Evolutionary conservation across 371 early-diverging fungal genomes (phyloP), one percentile per base, ranked within the genome.

Genomic region (Mortierella sp.): DNA sequence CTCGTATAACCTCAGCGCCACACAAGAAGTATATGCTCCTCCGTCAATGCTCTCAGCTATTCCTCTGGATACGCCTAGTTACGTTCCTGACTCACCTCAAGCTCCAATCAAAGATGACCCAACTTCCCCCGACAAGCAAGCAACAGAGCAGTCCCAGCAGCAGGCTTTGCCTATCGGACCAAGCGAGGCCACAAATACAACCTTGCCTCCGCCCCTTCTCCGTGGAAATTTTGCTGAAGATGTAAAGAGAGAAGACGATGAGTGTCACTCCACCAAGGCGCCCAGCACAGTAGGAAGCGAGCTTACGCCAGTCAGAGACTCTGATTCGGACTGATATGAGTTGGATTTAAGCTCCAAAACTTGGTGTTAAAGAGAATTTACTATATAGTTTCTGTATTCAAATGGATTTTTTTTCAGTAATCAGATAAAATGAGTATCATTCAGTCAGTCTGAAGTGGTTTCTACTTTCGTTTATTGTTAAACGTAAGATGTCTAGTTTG

Each of bases 281-380:
- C 50, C 50, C 10, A 50, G 50, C 19, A 58, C 43, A 40, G 28
- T 52, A 15, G 71, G 50, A 22, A 70, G 65, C 15, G 64, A 64
- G 43, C 59, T 70, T 13, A 64, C 71, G 3, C 64, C 71, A 4
- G 70, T 38, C 3, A 59, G 0, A 32, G 71, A 64, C 4, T 60
- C 13, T 28, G 48, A 48, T 32, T 64, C 58, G 32, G 63, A 57
- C 21, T 22, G n/a, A 32, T 50, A 6, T 21, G 57, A 55, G 32
- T 28, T 28, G 28, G 28, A 28, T 28, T 28, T 28, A 28, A 28
- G 28, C 28, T 28, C 28, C 2, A 28, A 28, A 28, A 28, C 28
- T 28, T 28, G 28, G 28, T 28, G 28, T 28, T 28, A 28, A 28
- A 28, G 2, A 28, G 28, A 28, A 28, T 28, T 28, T 43, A 43